Evolutionary conservation across 192 early-diverging fungal species (phyloP), one percentile per base, ranked within the genome.

Genomic region (Funneliformis mosseae): DNA sequence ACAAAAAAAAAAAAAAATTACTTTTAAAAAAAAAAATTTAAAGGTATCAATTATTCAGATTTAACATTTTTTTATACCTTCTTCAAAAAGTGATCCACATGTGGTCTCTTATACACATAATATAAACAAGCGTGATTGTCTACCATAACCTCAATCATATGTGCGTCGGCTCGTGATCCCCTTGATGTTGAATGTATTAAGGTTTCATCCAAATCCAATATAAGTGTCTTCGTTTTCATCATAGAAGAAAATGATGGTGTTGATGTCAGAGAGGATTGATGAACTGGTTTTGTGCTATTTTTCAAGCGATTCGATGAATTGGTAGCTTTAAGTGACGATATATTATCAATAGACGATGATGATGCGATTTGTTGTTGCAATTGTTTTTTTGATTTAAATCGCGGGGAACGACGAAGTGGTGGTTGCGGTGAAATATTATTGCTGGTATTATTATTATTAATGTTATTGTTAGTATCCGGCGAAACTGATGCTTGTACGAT

Each of bases 61-160:
- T 48, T 60, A 27, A 39, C 12, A 28, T 28, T 33, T 33, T 60
- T 50, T 45, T 71, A 79, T 82, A 93, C 94, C 88, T 94, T 96
- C 79, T 92, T 91, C 76, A 97, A 83, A 86, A 96, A 96, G 66
- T 90, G 88, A 76, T 96, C 95, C 43, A 92, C 92, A 87, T 95
- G 91, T 23, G 96, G 96, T 71, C 96, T 81, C 84, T 97, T 97
- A 83, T 96, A 94, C 0, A 97, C 94, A 85, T 95, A 95, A 80
- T 97, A 97, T 8, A 96, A 81, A 79, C 93, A 93, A 23, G 90
- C 86, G 82, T 95, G 93, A 69, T 92, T 89, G 38, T 96, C 95
- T 12, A 95, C 90, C 42, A 92, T 81, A 16, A 97, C 95, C 83
- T 97, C 96, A 63, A 97, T 91, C 81, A 92, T 89, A 74, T 95